Evolutionary conservation across 2,329 filamentous ascomycete genomes (phyloP), one percentile per base, ranked within the genome.

Genomic region (Fonsecaea pedrosoi): DNA sequence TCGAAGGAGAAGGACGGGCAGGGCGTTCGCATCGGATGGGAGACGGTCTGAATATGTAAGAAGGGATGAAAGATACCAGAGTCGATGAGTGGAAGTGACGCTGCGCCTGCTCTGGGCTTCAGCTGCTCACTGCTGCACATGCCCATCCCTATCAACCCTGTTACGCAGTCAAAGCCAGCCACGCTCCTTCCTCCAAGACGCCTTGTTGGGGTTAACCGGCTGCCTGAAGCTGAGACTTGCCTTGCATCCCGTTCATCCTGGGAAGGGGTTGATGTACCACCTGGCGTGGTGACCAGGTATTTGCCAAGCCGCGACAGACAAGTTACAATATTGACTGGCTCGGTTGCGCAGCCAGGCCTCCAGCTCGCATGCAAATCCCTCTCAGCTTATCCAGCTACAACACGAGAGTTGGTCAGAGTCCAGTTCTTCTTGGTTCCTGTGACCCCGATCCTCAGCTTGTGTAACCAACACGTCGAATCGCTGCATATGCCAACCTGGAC

Each of bases 321-420:
- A 48, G 32, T 60, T 30, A 48, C 13, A 32, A 60, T 40, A 13
- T 30, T 60, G 57, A 60, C 57, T 60, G 57, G 57, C 50, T 60
- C 57, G 57, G 38, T 60, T 60, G 40, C 25, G 21, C 35, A 25
- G 32, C 10, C 25, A 60, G 21, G 40, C 25, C 30, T 40, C 35
- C 57, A 60, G 57, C 37, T 32, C 21, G 25, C 57, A 60, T 45
- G 38, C 57, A 60, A 15, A 34, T 40, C 13, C 7, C 57, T 30
- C 18, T 60, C 57, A 60, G 57, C 57, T 60, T 48, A 48, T 35
- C 54, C 45, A 25, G 45, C 45, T 30, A 50, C 12, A 50, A 25
- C 45, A 50, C 45, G 45, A 50, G 21, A 5, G 10, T 37, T 35
- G 54, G 54, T 32, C 13, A 21, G 54, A 7, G 30, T 32, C 10